These are phyloP conservation scores for Allium cepa DNA, from an alignment of 106 monocot genomes.

Conservation along the genomic window DNA sequence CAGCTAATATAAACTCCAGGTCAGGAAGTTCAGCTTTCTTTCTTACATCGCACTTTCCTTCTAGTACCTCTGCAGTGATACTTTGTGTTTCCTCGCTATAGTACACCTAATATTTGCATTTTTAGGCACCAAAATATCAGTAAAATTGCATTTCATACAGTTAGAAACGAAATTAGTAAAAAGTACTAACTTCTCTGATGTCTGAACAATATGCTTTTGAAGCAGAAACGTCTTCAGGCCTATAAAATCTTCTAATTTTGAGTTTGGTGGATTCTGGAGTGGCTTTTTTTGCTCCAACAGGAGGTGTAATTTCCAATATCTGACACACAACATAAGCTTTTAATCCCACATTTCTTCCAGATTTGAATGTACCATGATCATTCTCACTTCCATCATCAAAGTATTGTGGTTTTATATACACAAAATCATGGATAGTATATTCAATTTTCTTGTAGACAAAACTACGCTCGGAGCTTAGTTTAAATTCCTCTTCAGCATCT, in stretches of 20 bases:
- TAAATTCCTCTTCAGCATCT: constrained; percentile 39
- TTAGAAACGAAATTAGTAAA: background rate
- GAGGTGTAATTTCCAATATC: constrained; percentile 39
- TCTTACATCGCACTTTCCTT: constrained; percentile 76
- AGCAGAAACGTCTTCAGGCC: constrained; percentile 82
- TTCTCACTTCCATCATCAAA: constrained; percentile 42
- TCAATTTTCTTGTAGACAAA: constrained; percentile 57
- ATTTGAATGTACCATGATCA: constrained; percentile 63
- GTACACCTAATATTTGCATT: constrained; percentile 48
- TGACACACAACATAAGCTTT: constrained; percentile 77
- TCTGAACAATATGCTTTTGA: constrained; percentile 77
- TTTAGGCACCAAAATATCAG: background rate
- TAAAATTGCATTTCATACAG: background rate
- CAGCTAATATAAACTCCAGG: constrained; percentile 46
- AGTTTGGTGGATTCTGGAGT: constrained; percentile 32
- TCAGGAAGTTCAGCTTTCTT: constrained; percentile 54
- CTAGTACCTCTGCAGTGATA: constrained; percentile 57
- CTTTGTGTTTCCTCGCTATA: constrained; percentile 63
- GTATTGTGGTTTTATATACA: constrained; percentile 60
- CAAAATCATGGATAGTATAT: constrained; percentile 68
- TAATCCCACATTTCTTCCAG: constrained; percentile 74
- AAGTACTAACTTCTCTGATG: constrained; percentile 76
- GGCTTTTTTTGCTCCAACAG: constrained; percentile 18
- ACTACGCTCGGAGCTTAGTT: constrained; percentile 24
- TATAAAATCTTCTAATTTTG: constrained; percentile 83